These are phyloP conservation scores for Sporothrix curviconia DNA, from an alignment of 2,329 filamentous ascomycete genomes.

Conservation along the genomic window DNA sequence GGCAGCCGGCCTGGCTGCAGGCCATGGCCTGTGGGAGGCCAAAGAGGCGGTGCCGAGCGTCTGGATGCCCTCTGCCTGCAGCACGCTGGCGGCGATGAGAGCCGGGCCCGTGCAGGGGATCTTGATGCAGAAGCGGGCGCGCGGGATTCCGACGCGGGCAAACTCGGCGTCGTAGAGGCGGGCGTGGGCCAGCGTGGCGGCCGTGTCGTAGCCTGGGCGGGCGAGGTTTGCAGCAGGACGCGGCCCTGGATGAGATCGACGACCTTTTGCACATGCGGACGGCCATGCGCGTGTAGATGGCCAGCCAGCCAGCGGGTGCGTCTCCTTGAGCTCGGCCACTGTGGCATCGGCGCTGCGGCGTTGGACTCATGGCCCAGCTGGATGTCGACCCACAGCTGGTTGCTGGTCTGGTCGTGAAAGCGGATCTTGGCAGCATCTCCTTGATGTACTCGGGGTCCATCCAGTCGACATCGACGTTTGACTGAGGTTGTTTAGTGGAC, in stretches of 20 bases:
- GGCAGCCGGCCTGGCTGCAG: slow-evolving; percentile 40
- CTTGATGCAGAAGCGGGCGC: slow-evolving; percentile 45
- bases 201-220: slow-evolving; percentile 40
- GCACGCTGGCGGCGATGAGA: slow-evolving; percentile 37
- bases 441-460: slow-evolving; percentile 45
- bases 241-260: slow-evolving; percentile 39
- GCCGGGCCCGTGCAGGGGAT: slow-evolving; percentile 44
- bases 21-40: slow-evolving; percentile 43
- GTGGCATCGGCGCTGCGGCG: slow-evolving; percentile 23
- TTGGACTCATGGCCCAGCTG: slow-evolving; percentile 40
- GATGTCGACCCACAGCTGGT: slow-evolving; percentile 42
- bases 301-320: slow-evolving; percentile 34
- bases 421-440: slow-evolving; percentile 28
- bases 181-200: slow-evolving; percentile 39
- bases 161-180: slow-evolving; percentile 42
- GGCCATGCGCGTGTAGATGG: slow-evolving; percentile 41
- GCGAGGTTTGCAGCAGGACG: slow-evolving; percentile 43
- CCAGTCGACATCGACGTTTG: slow-evolving; percentile 45
- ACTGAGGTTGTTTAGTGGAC: slow-evolving; percentile 27
- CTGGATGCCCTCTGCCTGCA: slow-evolving; percentile 38
- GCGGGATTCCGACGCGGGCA: slow-evolving; percentile 35
- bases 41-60: slow-evolving; percentile 42
- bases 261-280: slow-evolving; percentile 41
- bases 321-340: slow-evolving; percentile 3
- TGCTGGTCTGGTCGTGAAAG: slow-evolving; percentile 44